Conservation (phyloP, 345 rosid species). For the Rhizophora mangle region DNA sequence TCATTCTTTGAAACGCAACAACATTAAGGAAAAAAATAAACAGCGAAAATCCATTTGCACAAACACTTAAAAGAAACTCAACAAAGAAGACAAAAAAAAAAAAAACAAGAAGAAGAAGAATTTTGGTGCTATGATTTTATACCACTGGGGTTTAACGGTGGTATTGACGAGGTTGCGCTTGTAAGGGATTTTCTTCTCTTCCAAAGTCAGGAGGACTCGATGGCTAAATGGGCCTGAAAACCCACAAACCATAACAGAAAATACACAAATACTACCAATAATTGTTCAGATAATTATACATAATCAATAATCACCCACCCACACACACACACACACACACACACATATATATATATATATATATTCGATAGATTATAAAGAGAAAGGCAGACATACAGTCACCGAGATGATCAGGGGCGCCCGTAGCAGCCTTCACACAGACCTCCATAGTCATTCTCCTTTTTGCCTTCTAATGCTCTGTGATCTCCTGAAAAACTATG, state of each 20-base stretch:
- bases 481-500: background rate
- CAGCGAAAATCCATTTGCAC: constrained; percentile 3
- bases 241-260: background rate
- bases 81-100: background rate
- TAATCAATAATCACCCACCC: constrained; percentile 6
- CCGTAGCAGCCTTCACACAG: constrained; percentile 77
- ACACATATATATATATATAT: background rate
- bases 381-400: constrained; percentile 50
- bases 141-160: constrained; percentile 83
- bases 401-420: constrained; percentile 64
- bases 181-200: constrained; percentile 78
- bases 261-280: background rate
- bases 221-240: constrained; percentile 76
- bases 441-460: constrained; percentile 64
- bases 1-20: background rate
- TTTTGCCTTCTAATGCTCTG: background rate
- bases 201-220: constrained; percentile 65
- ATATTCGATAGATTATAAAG: background rate
- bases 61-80: background rate
- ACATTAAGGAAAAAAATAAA: background rate
- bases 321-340: too few relatives aligned
- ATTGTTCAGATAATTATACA: background rate
- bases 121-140: background rate
- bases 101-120: background rate
- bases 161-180: constrained; percentile 56